phyloP scores from a whole-genome alignment of 805 yeast genomes.

The Candida saitoana region DNA sequence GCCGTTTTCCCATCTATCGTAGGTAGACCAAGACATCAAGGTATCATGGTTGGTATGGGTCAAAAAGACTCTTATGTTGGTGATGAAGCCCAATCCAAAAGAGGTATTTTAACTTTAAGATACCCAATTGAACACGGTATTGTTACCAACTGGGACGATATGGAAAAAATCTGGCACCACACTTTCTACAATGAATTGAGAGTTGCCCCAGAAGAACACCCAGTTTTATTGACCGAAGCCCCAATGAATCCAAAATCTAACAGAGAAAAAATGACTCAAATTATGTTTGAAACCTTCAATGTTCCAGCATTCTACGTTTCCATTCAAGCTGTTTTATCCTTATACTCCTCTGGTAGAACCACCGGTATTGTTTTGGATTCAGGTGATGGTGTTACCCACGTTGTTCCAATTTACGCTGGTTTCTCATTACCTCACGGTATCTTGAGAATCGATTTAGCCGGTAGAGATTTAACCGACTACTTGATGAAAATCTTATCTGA shows the following conservation, averaged over 20 bases:
- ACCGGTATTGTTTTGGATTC: constrained; percentile 99
- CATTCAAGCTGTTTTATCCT: constrained; percentile 96
- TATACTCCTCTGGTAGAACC: constrained; percentile 99
- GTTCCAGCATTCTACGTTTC: constrained; percentile 99
- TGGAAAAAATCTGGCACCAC: constrained; percentile 99
- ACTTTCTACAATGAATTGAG: constrained; percentile 99
- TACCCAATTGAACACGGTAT: constrained; percentile 99
- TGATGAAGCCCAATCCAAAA: constrained; percentile 99
- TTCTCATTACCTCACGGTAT: constrained; percentile 99
- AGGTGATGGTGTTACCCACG: constrained; percentile 99
- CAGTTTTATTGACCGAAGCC: constrained; percentile 98
- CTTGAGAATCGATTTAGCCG: constrained; percentile 97
- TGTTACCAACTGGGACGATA: constrained; percentile 99
- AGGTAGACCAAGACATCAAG: constrained; percentile 99
- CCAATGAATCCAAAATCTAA: constrained; percentile 99
- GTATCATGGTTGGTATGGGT: constrained; percentile 99
- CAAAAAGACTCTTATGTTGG: constrained; percentile 99
- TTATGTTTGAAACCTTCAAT: constrained; percentile 97
- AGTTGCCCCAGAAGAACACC: constrained; percentile 99
- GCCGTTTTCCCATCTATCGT: constrained; percentile 99
- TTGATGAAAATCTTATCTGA: constrained; percentile 97
- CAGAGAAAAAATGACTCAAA: constrained; percentile 99
- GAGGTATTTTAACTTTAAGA: constrained; percentile 98
- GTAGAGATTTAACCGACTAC: constrained; percentile 99
- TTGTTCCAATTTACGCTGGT: constrained; percentile 99